Evolutionary conservation across 2,329 filamentous ascomycete genomes (phyloP).

Genomic region (Coniochaeta sp.): DNA sequence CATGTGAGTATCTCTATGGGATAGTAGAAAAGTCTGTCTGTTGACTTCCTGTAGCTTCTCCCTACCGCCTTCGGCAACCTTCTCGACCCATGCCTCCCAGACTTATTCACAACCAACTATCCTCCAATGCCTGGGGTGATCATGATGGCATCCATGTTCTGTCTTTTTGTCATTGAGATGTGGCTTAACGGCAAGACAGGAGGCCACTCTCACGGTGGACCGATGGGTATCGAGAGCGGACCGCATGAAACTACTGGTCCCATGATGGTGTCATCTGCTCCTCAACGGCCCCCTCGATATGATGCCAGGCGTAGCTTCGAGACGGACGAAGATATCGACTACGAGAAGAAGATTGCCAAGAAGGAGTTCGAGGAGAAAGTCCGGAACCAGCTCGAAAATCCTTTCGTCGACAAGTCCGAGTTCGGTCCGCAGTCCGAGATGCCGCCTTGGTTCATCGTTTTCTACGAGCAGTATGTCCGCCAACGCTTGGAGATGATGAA

Average conservation of each 20-base stretch:
- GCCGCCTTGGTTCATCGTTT: constrained; percentile 56
- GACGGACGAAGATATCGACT: constrained; percentile 21
- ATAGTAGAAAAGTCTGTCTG: constrained; percentile 1
- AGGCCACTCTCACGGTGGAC: constrained; percentile 50
- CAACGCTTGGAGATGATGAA: constrained; percentile 51
- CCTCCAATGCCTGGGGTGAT: constrained; percentile 56
- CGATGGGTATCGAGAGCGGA: constrained; percentile 32
- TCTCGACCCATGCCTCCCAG: constrained; percentile 46
- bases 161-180: constrained; percentile 55
- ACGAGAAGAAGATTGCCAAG: constrained; percentile 34
- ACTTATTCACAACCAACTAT: constrained; percentile 51
- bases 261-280: constrained; percentile 2
- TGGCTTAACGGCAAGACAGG: constrained; percentile 52
- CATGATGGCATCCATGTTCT: constrained; percentile 56
- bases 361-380: constrained; percentile 28
- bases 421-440: constrained; percentile 33
- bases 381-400: constrained; percentile 10
- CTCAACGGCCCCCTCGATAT: constrained; percentile 22
- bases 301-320: constrained; percentile 22
- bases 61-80: constrained; percentile 51
- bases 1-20: constrained; percentile 36
- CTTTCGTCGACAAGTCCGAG: constrained; percentile 17
- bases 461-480: constrained; percentile 55
- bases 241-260: constrained; percentile 5
- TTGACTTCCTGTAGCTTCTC: constrained; percentile 31